Evolutionary conservation across 768 basidiomycete species (phyloP).

Genomic region (Rhizopogon salebrosus): DNA sequence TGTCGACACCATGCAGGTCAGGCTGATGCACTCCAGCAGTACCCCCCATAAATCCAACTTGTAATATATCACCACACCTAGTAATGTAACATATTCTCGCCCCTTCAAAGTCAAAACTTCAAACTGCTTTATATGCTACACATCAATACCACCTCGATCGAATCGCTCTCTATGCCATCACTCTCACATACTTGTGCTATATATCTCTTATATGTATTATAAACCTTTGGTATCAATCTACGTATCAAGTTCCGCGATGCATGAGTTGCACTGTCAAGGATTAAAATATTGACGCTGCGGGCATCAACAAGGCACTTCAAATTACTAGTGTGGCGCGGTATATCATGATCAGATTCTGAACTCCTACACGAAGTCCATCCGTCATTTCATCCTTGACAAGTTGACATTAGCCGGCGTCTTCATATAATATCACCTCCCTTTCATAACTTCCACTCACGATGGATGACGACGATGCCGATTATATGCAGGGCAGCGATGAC

Average conservation of each 20-base stretch:
- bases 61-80: neutral
- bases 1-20: neutral
- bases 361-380: neutral
- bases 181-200: no score
- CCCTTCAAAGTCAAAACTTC: neutral
- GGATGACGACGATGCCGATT: constrained; percentile 94
- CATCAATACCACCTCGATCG: no score
- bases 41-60: neutral
- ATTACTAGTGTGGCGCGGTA: neutral
- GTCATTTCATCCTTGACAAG: no score
- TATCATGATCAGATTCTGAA: neutral
- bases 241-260: neutral
- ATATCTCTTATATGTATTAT: no score
- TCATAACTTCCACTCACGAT: constrained; percentile 31
- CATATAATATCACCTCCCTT: neutral
- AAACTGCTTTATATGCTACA: no score
- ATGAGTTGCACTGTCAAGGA: neutral
- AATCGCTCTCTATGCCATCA: no score
- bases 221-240: no score
- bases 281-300: neutral
- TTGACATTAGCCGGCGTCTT: neutral
- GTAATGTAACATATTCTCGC: neutral
- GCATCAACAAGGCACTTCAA: neutral
- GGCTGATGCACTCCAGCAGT: neutral
- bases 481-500: constrained; percentile 86